Conservation (phyloP, 2,329 filamentous ascomycete species). For the Fusarium duplospermum region DNA sequence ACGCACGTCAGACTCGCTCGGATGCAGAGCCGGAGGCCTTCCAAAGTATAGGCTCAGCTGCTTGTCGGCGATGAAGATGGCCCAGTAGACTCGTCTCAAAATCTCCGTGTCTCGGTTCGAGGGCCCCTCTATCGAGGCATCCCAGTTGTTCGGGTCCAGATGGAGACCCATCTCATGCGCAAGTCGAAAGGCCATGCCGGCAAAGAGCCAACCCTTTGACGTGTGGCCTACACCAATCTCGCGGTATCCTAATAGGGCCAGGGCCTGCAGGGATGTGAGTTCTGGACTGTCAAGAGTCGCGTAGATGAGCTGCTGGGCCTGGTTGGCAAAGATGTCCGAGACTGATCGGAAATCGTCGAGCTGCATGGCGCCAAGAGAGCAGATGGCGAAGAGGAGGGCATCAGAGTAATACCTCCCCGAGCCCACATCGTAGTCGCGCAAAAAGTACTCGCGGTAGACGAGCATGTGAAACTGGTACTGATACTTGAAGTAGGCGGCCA, state of each 20-base stretch:
- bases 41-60: conserved; percentile 64
- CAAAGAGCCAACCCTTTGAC: conserved; percentile 64
- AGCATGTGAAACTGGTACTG: conserved; percentile 63
- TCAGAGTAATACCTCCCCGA: conserved; percentile 62
- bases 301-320: conserved; percentile 59
- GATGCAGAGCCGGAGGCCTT: conserved; percentile 61
- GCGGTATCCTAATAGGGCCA: conserved; percentile 58
- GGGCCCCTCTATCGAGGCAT: conserved; percentile 49
- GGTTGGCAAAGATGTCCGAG: conserved; percentile 57
- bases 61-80: conserved; percentile 62
- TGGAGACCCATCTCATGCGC: conserved; percentile 65
- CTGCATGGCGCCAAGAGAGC: conserved; percentile 61
- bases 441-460: conserved; percentile 62
- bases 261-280: conserved; percentile 58
- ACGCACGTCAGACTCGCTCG: conserved; percentile 61
- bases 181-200: conserved; percentile 63
- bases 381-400: conserved; percentile 60
- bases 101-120: conserved; percentile 58
- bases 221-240: conserved; percentile 60
- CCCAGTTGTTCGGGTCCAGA: conserved; percentile 63
- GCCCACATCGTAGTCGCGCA: conserved; percentile 61
- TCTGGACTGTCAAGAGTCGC: conserved; percentile 58
- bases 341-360: conserved; percentile 53
- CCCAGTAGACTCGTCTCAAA: conserved; percentile 62
- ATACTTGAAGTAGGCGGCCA: conserved; percentile 61